phyloP scores from a whole-genome alignment of 257 asterid species.

The Jaltomata sinuosa region DNA sequence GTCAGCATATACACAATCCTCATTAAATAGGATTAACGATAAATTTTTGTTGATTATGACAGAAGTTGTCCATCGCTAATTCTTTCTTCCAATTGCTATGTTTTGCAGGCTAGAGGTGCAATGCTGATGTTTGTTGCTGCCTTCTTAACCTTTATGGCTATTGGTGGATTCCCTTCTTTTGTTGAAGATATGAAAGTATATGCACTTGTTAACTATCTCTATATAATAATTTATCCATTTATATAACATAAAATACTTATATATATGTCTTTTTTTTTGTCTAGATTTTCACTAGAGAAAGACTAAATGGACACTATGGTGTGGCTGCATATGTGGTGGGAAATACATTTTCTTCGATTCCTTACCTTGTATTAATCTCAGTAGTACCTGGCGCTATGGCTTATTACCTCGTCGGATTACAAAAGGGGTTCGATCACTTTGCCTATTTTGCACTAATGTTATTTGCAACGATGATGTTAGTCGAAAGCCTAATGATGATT shows the following conservation, averaged over 20 bases:
- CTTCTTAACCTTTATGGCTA: constrained; percentile 59
- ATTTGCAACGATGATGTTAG: constrained; percentile 43
- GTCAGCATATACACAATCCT: neutral
- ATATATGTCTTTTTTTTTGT: neutral
- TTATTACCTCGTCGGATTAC: constrained; percentile 50
- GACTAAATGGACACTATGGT: constrained; percentile 49
- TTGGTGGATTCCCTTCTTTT: constrained; percentile 71
- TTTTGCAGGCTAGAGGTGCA: constrained; percentile 45
- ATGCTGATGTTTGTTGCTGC: constrained; percentile 32
- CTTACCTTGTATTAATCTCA: constrained; percentile 37
- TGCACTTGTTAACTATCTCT: neutral
- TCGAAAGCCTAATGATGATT: constrained; percentile 56
- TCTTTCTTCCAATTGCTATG: neutral
- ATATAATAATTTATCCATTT: neutral
- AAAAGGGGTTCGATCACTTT: constrained; percentile 34
- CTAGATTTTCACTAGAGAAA: constrained; percentile 48
- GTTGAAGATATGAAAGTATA: constrained; percentile 61
- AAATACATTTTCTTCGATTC: constrained; percentile 51
- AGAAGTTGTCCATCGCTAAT: neutral
- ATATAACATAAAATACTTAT: neutral
- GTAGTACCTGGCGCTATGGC: constrained; percentile 38
- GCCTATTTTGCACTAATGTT: constrained; percentile 23
- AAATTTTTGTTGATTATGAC: neutral
- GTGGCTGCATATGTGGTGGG: constrained; percentile 41
- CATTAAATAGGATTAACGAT: neutral